phyloP scores from a whole-genome alignment of 257 asterid genomes.

The Penstemon barbatus region DNA sequence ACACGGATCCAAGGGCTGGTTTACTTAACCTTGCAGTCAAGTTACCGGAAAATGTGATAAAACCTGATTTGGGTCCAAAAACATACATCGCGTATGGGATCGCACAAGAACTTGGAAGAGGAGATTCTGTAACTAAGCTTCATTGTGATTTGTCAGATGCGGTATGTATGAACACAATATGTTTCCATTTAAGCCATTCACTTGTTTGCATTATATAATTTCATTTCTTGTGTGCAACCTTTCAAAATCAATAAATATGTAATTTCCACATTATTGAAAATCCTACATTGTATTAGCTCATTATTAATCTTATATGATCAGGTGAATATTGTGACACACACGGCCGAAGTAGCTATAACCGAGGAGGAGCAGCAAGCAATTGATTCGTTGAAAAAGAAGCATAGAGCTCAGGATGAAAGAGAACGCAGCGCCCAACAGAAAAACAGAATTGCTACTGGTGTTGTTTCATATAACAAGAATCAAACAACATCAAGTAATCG shows the following conservation, averaged over 20 bases:
- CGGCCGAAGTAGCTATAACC: conserved; percentile 60
- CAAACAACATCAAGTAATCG: conserved; percentile 19
- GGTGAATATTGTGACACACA: conserved; percentile 44
- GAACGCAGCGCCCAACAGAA: conserved; percentile 38
- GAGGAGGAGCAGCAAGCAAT: conserved; percentile 62
- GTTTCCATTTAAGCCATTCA: no score
- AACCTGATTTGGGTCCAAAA: conserved; percentile 79
- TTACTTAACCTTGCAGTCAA: conserved; percentile 54
- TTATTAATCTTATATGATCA: neutral
- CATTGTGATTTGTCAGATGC: conserved; percentile 74
- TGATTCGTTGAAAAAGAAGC: conserved; percentile 57
- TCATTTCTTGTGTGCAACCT: neutral
- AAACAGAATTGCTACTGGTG: conserved; percentile 3
- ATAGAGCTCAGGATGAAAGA: conserved; percentile 67
- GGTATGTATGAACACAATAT: conserved; percentile 34
- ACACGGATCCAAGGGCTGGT: conserved; percentile 56
- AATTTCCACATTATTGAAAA: neutral
- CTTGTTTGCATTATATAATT: neutral
- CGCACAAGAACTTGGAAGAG: conserved; percentile 59
- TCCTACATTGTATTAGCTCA: no score
- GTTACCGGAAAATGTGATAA: conserved; percentile 32
- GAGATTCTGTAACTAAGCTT: conserved; percentile 77
- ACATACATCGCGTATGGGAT: conserved; percentile 69
- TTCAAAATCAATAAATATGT: neutral
- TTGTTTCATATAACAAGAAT: conserved; percentile 7